Percentiles rank a stretch among this genome's conserved stretches.
Conservation (phyloP, 495 filamentous ascomycete species). For the Monascus purpureus region DNA sequence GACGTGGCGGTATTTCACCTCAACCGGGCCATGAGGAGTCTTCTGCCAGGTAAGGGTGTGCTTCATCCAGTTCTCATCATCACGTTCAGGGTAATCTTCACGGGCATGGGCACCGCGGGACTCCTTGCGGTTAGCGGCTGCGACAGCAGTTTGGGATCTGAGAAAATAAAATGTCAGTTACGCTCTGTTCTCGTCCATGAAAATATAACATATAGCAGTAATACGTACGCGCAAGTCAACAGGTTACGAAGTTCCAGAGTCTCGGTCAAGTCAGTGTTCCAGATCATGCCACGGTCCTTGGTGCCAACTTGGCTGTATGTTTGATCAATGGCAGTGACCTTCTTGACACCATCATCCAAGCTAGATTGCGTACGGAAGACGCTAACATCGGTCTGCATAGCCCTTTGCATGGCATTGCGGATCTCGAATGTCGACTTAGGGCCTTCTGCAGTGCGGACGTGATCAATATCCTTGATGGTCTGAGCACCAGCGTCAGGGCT, state of each 20-base stretch:
- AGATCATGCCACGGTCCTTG: constrained; percentile 98
- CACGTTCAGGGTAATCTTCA: constrained; percentile 87
- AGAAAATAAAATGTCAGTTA: constrained; percentile 3
- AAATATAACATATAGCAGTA: neutral
- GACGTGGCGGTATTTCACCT: constrained; percentile 66
- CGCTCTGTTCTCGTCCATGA: neutral
- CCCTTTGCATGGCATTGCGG: constrained; percentile 88
- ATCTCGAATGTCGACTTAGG: constrained; percentile 78
- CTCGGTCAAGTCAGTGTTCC: constrained; percentile 96
- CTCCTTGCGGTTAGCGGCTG: constrained; percentile 83
- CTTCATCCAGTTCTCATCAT: constrained; percentile 97
- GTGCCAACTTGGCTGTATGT: constrained; percentile 71
- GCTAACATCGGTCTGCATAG: constrained; percentile 92
- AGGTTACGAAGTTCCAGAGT: constrained; percentile 87
- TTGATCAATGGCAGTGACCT: constrained; percentile 67
- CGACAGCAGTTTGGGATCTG: constrained; percentile 70
- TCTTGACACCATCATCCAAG: constrained; percentile 71
- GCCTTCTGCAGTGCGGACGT: constrained; percentile 67
- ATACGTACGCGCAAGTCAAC: constrained; percentile 79
- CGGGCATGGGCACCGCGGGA: constrained; percentile 88
- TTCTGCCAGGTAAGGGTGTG: constrained; percentile 92
- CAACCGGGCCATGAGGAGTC: constrained; percentile 64
- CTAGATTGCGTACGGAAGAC: constrained; percentile 94
- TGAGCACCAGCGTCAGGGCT: constrained; percentile 73
- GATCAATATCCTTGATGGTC: constrained; percentile 75